These are phyloP conservation scores for Xylaria sp. DNA, from an alignment of 2,329 filamentous ascomycete genomes.

Conservation along the genomic window DNA sequence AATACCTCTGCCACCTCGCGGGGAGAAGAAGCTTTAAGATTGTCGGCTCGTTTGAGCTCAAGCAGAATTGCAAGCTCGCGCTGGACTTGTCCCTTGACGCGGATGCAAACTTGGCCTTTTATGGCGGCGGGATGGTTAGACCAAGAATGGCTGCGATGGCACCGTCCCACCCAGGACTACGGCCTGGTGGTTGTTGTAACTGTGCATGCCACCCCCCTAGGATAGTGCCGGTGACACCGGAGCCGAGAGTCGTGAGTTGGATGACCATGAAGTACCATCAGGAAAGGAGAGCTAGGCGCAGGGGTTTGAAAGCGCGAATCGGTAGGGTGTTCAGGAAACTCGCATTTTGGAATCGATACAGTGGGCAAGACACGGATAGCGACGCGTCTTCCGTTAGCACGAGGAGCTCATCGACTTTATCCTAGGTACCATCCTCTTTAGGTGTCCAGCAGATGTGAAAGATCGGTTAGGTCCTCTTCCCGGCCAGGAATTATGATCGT, in stretches of 20 bases:
- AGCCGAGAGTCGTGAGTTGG: slow-evolving; percentile 22
- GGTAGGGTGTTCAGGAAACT: slow-evolving; percentile 39
- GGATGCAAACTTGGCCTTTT: slow-evolving; percentile 13
- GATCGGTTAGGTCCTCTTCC: not conserved
- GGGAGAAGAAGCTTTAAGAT: slow-evolving; percentile 36
- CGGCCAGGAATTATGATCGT: not conserved
- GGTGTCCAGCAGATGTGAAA: not conserved
- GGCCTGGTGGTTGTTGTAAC: slow-evolving; percentile 33
- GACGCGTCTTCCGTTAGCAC: slow-evolving; percentile 29
- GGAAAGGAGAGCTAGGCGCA: slow-evolving; percentile 7
- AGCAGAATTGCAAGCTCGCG: slow-evolving; percentile 31
- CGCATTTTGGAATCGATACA: slow-evolving; percentile 39
- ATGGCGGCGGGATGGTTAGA: not conserved
- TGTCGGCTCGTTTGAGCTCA: slow-evolving; percentile 36
- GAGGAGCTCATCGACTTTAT: slow-evolving; percentile 36
- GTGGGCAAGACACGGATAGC: slow-evolving; percentile 24
- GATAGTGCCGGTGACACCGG: not conserved
- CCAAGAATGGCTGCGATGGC: no score
- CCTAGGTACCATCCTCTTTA: not conserved
- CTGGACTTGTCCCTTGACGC: slow-evolving; percentile 32
- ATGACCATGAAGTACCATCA: slow-evolving; percentile 4
- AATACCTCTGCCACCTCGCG: slow-evolving; percentile 42
- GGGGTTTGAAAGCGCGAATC: slow-evolving; percentile 23
- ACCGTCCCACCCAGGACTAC: not conserved
- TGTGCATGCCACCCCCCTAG: slow-evolving; percentile 33